phyloP scores from a whole-genome alignment of 352 stramenopile species.

The Phytophthora pluvialis region DNA sequence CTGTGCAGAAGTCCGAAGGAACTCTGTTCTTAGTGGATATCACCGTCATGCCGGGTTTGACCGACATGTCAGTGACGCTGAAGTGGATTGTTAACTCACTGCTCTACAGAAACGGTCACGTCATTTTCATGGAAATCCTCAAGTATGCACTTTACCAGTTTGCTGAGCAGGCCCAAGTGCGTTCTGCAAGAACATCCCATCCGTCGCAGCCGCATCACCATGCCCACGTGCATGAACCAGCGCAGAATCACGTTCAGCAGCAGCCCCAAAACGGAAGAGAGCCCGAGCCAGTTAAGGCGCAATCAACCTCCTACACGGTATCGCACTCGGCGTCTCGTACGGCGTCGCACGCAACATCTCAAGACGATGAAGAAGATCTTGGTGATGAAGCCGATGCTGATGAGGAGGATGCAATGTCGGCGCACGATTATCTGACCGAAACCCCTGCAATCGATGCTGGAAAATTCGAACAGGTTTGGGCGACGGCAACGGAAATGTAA shows the following conservation, averaged over 20 bases:
- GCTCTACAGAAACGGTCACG: conserved; percentile 85
- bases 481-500: conserved; percentile 74
- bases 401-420: conserved; percentile 62
- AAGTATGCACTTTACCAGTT: conserved; percentile 77
- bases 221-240: conserved; percentile 16
- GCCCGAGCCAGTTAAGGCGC: conserved; percentile 26
- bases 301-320: conserved; percentile 15
- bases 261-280: conserved; percentile 33
- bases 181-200: conserved; percentile 13
- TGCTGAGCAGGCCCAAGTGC: conserved; percentile 44
- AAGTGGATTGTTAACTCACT: conserved; percentile 91
- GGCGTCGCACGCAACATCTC: conserved; percentile 35
- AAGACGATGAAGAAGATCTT: conserved; percentile 47
- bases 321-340: conserved; percentile 31
- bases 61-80: conserved; percentile 83
- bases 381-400: conserved; percentile 47
- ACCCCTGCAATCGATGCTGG: conserved; percentile 69
- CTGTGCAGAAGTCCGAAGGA: conserved; percentile 63
- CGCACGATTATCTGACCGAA: conserved; percentile 70
- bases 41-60: conserved; percentile 74
- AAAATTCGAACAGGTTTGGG: conserved; percentile 87
- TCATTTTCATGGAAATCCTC: conserved; percentile 84
- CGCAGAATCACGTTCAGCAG: conserved; percentile 24
- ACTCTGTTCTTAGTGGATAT: conserved; percentile 88
- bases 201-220: conserved; percentile 25